Base-by-base conservation (phyloP, 345 rosid species). In the Aegle marmelos region DNA sequence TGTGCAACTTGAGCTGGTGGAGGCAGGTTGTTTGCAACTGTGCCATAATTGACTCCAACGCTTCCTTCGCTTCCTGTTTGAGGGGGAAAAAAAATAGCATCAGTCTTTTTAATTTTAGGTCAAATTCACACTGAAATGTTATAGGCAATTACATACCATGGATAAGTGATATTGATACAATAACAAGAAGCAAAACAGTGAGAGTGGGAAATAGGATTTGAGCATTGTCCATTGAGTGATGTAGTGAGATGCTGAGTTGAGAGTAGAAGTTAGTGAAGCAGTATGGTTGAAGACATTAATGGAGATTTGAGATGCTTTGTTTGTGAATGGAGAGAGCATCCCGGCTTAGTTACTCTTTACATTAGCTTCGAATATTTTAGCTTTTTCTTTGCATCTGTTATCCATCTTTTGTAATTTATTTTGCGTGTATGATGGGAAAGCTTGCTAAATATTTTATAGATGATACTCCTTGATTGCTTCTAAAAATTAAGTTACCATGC, bases 11-110 rank as follows among this genome's bases (percentile, higher is more conserved):
- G 78, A 22, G 71, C 27, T 19, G 97, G 98, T 3, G 96, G 94
- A 5, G 96, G 99, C 24, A 93, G 96, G 77, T 93, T 78, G 89
- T 84, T 73, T 0, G 93, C 96, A 16, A 89, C 73, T 24, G 94
- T 92, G 69, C 98, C 99, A 76, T 92, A 95, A 83, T 93, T 92
- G 13, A 90, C 93, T 57, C 98, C 98, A 30, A 93, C 80, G 22
- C 75, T 75, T 22, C 85, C 94, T 58, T 84, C 80, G 19, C 60
- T 85, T 82, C 88, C 93, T 89, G 72, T 53, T 5, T n/a, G n/a
- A n/a, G 9, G 11, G 16, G 27, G 31, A 19, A 28, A 16, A 14
- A 33, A 33, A 3, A 33, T 19, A 1, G 14, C 25, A 34, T 64
- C 34, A 64, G 21, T 53, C 57, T 53, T 17, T 8, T 48, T 53